phyloP scores from a whole-genome alignment of 176 grass and related monocot genomes.

The Hordeum vulgare region DNA sequence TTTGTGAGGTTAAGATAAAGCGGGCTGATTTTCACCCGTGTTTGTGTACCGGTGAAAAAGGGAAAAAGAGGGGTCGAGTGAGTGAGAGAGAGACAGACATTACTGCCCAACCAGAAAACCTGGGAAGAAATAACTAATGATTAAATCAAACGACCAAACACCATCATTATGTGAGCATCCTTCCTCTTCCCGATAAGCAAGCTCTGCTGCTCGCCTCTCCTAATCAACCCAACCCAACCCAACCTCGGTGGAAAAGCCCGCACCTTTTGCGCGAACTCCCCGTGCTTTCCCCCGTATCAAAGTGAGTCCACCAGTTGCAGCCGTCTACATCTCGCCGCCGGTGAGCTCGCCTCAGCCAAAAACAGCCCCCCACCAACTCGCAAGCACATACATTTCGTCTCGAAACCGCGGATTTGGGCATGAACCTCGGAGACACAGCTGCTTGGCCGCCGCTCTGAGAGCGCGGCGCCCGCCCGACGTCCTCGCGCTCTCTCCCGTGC shows the following conservation, averaged over 20 bases:
- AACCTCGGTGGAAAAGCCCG: not conserved
- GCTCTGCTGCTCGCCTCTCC: not conserved
- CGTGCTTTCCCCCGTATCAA: not conserved
- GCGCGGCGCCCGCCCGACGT: not conserved
- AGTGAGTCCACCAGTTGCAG: not conserved
- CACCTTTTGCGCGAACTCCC: not conserved
- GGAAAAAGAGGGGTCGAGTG: not conserved
- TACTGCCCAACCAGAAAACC: not conserved
- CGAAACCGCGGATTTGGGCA: not conserved
- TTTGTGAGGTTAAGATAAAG: not conserved
- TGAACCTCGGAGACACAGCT: not conserved
- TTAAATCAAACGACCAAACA: slow-evolving; percentile 16
- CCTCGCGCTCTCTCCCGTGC: not conserved
- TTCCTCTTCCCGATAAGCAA: not conserved
- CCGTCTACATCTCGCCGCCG: not conserved
- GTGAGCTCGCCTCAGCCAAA: not conserved
- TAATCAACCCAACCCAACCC: slow-evolving; percentile 3
- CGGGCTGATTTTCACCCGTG: not conserved
- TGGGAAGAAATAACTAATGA: not conserved
- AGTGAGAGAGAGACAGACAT: not conserved
- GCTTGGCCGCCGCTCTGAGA: not conserved
- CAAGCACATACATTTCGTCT: not conserved
- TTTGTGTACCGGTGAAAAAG: not conserved
- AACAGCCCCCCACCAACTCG: not conserved
- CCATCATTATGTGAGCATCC: slow-evolving; percentile 2